These are phyloP conservation scores for Globisporangium barbulae DNA, from an alignment of 352 stramenopile genomes.

Conservation along the genomic window DNA sequence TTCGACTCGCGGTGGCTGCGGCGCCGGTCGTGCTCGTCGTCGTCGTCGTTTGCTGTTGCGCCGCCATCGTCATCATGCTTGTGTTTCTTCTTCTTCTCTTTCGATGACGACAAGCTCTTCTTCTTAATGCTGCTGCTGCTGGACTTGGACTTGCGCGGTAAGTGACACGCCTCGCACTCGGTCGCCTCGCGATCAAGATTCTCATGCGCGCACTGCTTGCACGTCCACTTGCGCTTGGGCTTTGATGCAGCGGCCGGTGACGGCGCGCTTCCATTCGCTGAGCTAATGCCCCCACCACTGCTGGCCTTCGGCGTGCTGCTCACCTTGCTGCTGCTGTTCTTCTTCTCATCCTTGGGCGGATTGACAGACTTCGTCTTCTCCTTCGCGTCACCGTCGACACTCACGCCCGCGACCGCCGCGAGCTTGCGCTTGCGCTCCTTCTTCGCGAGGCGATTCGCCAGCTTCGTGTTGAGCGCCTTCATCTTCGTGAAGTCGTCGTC, in stretches of 20 bases:
- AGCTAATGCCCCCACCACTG: background rate
- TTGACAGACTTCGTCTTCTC: slow-evolving; percentile 13
- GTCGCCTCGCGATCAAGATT: slow-evolving; percentile 38
- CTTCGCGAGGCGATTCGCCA: slow-evolving; percentile 66
- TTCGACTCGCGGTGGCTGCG: slow-evolving; percentile 63
- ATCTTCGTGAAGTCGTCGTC: slow-evolving; percentile 61
- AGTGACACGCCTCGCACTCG: slow-evolving; percentile 44
- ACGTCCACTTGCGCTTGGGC: slow-evolving; percentile 38
- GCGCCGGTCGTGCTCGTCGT: slow-evolving; percentile 34
- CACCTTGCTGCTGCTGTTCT: slow-evolving; percentile 6
- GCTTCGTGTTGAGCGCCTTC: slow-evolving; percentile 69
- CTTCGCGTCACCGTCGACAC: background rate
- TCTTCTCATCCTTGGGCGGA: slow-evolving; percentile 13
- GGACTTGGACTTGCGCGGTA: slow-evolving; percentile 17
- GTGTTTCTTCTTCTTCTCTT: slow-evolving; percentile 19
- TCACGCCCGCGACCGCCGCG: background rate
- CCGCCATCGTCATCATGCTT: slow-evolving; percentile 24
- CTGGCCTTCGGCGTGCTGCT: background rate
- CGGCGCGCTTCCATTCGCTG: background rate
- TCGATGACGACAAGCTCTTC: slow-evolving; percentile 7
- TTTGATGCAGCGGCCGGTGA: slow-evolving; percentile 4
- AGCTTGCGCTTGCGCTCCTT: slow-evolving; percentile 44
- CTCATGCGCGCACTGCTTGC: slow-evolving; percentile 36
- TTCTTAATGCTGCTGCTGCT: slow-evolving; percentile 20
- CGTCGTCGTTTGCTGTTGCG: background rate